Evolutionary conservation across 768 basidiomycete genomes (phyloP).

Genomic region (Tylopilus felleus): DNA sequence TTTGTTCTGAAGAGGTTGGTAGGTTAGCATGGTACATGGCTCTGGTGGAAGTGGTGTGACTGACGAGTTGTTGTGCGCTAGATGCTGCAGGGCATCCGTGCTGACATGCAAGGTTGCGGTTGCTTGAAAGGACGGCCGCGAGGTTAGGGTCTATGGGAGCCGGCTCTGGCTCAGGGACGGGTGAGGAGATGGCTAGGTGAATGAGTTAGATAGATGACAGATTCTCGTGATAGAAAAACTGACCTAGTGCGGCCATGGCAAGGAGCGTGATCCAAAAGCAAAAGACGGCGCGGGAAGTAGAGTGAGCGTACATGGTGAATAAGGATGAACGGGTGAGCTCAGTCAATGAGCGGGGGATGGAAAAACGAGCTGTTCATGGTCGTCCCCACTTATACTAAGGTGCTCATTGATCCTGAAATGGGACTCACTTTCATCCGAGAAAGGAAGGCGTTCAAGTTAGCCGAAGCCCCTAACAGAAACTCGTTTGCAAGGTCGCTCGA

Average conservation of each 20-base stretch:
- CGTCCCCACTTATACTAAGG: no score
- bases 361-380: background rate
- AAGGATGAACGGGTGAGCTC: background rate
- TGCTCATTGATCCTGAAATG: constrained; percentile 1
- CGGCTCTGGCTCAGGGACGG: constrained; percentile 21
- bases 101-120: constrained; percentile 23
- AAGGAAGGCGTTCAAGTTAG: constrained; percentile 1
- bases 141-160: constrained; percentile 23
- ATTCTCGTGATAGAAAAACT: background rate
- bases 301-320: constrained; percentile 12
- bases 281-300: constrained; percentile 15
- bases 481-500: constrained; percentile 9
- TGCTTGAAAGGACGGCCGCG: constrained; percentile 19
- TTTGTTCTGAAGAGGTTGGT: constrained; percentile 7
- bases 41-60: background rate
- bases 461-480: background rate
- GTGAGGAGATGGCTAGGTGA: constrained; percentile 20
- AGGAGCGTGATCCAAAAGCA: constrained; percentile 23
- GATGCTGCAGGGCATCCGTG: constrained; percentile 21
- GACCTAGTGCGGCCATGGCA: constrained; percentile 20
- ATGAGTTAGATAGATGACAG: no score
- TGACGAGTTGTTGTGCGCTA: constrained; percentile 22
- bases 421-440: constrained; percentile 29
- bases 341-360: constrained; percentile 11
- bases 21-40: background rate